phyloP scores from a whole-genome alignment of 2,329 filamentous ascomycete genomes.

The Aspergillus fructus region DNA sequence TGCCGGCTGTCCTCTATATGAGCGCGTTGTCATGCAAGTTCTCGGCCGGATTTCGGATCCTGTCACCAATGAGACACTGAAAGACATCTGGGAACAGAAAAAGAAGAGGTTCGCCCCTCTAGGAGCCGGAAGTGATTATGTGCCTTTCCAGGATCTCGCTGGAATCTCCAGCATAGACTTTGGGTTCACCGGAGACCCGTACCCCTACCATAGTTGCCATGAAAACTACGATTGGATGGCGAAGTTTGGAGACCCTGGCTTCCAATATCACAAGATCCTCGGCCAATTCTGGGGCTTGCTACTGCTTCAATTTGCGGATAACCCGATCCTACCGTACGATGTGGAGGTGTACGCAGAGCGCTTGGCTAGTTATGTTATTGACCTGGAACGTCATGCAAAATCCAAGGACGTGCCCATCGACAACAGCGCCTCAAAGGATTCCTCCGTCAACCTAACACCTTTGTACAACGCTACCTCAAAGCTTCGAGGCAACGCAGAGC shows the following conservation, averaged over 20 bases:
- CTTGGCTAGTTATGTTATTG: conserved; percentile 64
- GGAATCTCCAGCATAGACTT: conserved; percentile 87
- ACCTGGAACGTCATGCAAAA: conserved; percentile 65
- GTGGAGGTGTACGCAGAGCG: conserved; percentile 69
- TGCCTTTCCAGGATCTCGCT: conserved; percentile 86
- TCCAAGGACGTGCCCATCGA: conserved; percentile 48
- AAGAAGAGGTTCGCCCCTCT: conserved; percentile 63
- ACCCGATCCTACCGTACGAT: conserved; percentile 79
- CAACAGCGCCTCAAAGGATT: conserved; percentile 11
- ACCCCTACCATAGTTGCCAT: conserved; percentile 79
- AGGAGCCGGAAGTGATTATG: conserved; percentile 77
- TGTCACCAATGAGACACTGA: conserved; percentile 67
- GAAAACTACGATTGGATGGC: conserved; percentile 88
- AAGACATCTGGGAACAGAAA: conserved; percentile 70
- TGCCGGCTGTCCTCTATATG: conserved; percentile 76
- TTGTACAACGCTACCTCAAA: conserved; percentile 63
- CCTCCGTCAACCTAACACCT: conserved; percentile 54
- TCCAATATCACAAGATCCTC: conserved; percentile 75
- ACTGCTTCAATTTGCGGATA: conserved; percentile 81
- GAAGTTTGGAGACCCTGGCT: conserved; percentile 75
- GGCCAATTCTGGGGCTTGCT: conserved; percentile 78
- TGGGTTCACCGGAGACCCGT: conserved; percentile 66
- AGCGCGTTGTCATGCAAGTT: conserved; percentile 68
- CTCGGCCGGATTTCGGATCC: conserved; percentile 75
- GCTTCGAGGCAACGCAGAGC: conserved; percentile 59